A percentile compares a stretch with the other conserved stretches of the same genome.
phyloP scores from a whole-genome alignment of 2,329 filamentous ascomycete species.

The Aspergillus sp. region DNA sequence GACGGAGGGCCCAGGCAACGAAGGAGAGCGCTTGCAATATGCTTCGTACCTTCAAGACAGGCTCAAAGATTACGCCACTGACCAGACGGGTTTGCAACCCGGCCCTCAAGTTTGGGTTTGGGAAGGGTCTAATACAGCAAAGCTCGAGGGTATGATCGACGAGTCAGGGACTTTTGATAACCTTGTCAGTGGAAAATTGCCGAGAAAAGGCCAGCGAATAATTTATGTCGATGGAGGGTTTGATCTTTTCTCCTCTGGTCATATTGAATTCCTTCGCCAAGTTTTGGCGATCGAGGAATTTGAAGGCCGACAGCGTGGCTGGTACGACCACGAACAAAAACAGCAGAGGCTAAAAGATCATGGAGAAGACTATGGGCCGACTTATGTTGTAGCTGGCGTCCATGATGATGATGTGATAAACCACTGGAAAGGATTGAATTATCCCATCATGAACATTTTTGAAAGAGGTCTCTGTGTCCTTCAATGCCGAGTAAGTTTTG shows the following conservation, averaged over 20 bases:
- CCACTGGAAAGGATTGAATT: constrained; percentile 94
- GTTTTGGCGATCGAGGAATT: constrained; percentile 74
- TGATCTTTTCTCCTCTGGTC: constrained; percentile 93
- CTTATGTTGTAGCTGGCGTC: constrained; percentile 87
- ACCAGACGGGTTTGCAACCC: constrained; percentile 74
- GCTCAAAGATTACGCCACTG: constrained; percentile 83
- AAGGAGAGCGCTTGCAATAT: constrained; percentile 63
- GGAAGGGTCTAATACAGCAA: constrained; percentile 47
- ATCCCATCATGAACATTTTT: constrained; percentile 99
- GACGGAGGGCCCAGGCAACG: constrained; percentile 68
- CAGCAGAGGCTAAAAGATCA: constrained; percentile 62
- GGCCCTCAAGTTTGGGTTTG: constrained; percentile 86
- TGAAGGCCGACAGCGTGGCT: constrained; percentile 66
- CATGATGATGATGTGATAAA: constrained; percentile 97
- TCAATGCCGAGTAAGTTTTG: constrained; percentile 74
- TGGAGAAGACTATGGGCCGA: constrained; percentile 74
- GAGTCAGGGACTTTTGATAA: constrained; percentile 66
- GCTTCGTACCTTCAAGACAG: constrained; percentile 72
- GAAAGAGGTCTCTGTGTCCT: constrained; percentile 93
- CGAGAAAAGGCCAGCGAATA: constrained; percentile 75
- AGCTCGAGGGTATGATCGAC: constrained; percentile 45
- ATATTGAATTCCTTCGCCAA: constrained; percentile 87
- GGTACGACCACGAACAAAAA: constrained; percentile 68
- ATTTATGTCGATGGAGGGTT: constrained; percentile 97
- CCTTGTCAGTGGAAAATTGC: constrained; percentile 69